These are phyloP conservation scores for Tricholoma sp. DNA, from an alignment of 768 basidiomycete species.

Conservation along the genomic window DNA sequence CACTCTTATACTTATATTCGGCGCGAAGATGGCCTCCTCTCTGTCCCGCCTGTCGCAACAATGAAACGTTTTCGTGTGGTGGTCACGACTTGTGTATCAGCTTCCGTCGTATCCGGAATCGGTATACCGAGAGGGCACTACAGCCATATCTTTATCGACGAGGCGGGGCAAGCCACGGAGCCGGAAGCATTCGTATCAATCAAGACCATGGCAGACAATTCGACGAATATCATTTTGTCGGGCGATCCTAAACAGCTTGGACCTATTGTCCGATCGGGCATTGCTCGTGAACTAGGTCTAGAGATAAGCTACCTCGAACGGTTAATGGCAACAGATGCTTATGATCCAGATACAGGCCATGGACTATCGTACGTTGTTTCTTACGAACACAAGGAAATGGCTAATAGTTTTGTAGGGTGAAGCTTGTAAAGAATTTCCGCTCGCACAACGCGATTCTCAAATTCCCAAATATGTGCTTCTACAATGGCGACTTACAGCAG, in stretches of 20 bases:
- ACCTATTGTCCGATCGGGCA: slow-evolving; percentile 55
- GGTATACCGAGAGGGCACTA: slow-evolving; percentile 60
- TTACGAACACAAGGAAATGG: background rate
- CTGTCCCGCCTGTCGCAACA: slow-evolving; percentile 30
- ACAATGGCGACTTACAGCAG: slow-evolving; percentile 44
- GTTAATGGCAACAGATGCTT: slow-evolving; percentile 43
- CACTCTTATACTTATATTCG: slow-evolving; percentile 27
- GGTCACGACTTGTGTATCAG: slow-evolving; percentile 64
- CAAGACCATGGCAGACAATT: slow-evolving; percentile 49
- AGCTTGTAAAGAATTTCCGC: slow-evolving; percentile 60
- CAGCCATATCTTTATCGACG: slow-evolving; percentile 65
- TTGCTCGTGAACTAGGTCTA: slow-evolving; percentile 54
- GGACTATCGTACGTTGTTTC: slow-evolving; percentile 24
- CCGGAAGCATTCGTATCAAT: slow-evolving; percentile 60
- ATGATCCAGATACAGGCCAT: slow-evolving; percentile 26
- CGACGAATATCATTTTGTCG: slow-evolving; percentile 56
- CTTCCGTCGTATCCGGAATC: slow-evolving; percentile 48
- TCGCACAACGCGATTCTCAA: slow-evolving; percentile 56
- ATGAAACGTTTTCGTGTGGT: slow-evolving; percentile 46
- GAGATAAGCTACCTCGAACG: slow-evolving; percentile 60
- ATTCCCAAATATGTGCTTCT: slow-evolving; percentile 61
- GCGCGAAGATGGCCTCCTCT: slow-evolving; percentile 30
- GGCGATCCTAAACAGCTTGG: slow-evolving; percentile 74
- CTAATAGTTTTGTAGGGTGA: slow-evolving; percentile 37
- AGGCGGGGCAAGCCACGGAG: slow-evolving; percentile 71